These are phyloP conservation scores for Myrica gale DNA, from an alignment of 306 rosid species.

Conservation along the genomic window DNA sequence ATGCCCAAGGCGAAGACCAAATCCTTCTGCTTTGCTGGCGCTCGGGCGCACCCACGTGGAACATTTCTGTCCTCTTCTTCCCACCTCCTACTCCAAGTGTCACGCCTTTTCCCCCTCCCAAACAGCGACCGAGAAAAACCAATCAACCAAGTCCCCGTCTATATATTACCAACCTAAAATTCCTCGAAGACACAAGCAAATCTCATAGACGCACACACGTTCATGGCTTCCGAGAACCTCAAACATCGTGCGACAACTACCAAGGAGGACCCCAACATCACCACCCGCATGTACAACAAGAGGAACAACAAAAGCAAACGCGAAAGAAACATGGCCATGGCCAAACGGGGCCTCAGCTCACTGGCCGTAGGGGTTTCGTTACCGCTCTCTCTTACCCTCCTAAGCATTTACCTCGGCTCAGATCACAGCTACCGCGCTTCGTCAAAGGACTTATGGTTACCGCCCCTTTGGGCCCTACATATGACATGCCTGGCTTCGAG, in stretches of 20 bases:
- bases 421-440: not conserved
- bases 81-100: slow-evolving; percentile 42
- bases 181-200: not conserved
- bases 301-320: slow-evolving; percentile 10
- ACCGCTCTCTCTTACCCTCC: slow-evolving; percentile 51
- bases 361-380: slow-evolving; percentile 43
- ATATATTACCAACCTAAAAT: slow-evolving; percentile 9
- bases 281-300: not conserved
- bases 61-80: slow-evolving; percentile 3
- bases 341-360: slow-evolving; percentile 77
- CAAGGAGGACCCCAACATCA: slow-evolving; percentile 11
- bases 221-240: slow-evolving; percentile 18
- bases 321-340: slow-evolving; percentile 35
- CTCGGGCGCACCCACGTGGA: slow-evolving; percentile 2
- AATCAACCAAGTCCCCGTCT: not conserved
- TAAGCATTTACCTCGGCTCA: slow-evolving; percentile 36
- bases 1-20: not conserved
- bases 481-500: slow-evolving; percentile 42
- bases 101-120: slow-evolving; percentile 11
- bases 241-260: slow-evolving; percentile 36
- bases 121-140: no score
- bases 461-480: slow-evolving; percentile 53
- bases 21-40: not conserved
- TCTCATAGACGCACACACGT: not conserved
- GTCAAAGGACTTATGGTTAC: slow-evolving; percentile 66